Base-by-base conservation (phyloP, 768 basidiomycete species). In the Termitomyces sp. region DNA sequence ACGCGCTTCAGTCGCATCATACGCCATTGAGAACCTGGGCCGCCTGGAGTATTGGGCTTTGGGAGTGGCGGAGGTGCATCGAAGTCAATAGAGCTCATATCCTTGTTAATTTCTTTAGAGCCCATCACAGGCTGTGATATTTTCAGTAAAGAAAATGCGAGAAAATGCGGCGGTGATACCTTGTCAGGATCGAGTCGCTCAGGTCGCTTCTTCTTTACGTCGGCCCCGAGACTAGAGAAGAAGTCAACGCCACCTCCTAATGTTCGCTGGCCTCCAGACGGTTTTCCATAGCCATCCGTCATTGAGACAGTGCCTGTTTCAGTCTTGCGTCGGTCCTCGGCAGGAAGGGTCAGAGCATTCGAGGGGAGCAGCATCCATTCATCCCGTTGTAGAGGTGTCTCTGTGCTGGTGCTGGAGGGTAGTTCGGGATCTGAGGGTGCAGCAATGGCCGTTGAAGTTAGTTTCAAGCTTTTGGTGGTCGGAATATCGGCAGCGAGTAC, bases 1-100 rank as follows among this genome's bases (percentile, higher is more conserved):
- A 93, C 88, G 16, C 91, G 81, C 40, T 86, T 83, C 0, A 99
- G 82, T 63, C 94, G 93, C 86, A 91, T 94, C 97, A 98, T 98
- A 16, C 97, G 86, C 96, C 97, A 99, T 66, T 85, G 86, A 2
- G 92, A 93, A 11, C 96, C 96, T 5, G 94, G 89, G 2, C 93
- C 94, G 2, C 96, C 96, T 0, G 94, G 92, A 0, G 81, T 83
- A 54, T 75, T 68, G 21, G 81, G 66, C 67, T 80, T 83, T 5
- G 78, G 70, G 48, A 76, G 72, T 37, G 72, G 68, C 1, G 73
- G 64, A 3, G 78, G 66, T 25, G 74, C 73, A 50, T 76, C 73
- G 12, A 74, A 67, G 56, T 80, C 70, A 25, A 74, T 67, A 58
- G 81, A 72, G 55, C 71, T 76, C 42, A 89, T 69, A 45, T 84